phyloP scores from a whole-genome alignment of 1,284 basidiomycete genomes.

The Leucoagaricus sp. region DNA sequence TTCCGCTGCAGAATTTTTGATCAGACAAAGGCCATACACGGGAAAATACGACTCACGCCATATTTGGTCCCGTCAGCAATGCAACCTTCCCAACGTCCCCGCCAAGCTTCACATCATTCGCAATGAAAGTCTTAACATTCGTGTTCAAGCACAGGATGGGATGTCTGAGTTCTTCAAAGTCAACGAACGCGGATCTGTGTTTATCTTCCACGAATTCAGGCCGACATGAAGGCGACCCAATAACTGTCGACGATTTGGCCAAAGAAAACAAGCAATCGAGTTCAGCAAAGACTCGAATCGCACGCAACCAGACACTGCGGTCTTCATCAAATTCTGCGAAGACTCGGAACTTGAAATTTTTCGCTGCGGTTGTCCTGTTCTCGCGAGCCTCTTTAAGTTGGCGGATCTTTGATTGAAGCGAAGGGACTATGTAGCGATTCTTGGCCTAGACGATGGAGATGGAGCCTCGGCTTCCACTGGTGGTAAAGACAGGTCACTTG shows the following conservation, averaged over 20 bases:
- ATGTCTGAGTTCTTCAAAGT: conserved; percentile 63
- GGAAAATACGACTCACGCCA: conserved; percentile 61
- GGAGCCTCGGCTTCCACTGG: conserved; percentile 11
- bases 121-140: conserved; percentile 80
- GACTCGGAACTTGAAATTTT: conserved; percentile 80
- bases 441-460: conserved; percentile 48
- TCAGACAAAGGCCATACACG: background rate
- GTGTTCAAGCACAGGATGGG: conserved; percentile 73
- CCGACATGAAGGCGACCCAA: conserved; percentile 92
- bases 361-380: conserved; percentile 77
- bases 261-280: conserved; percentile 94
- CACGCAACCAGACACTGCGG: conserved; percentile 76
- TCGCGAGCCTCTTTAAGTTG: conserved; percentile 91
- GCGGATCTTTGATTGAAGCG: conserved; percentile 72
- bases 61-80: conserved; percentile 92
- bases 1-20: conserved; percentile 55
- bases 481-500: background rate
- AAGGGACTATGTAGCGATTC: conserved; percentile 76
- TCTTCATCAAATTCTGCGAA: conserved; percentile 88
- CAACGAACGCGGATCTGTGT: conserved; percentile 56
- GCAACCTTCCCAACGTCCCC: conserved; percentile 78
- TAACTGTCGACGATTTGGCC: conserved; percentile 85
- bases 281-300: conserved; percentile 80
- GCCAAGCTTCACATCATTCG: conserved; percentile 92
- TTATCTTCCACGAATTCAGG: conserved; percentile 86